Conservation (phyloP, 2,329 filamentous ascomycete genomes). For the Apiospora pterosperma region DNA sequence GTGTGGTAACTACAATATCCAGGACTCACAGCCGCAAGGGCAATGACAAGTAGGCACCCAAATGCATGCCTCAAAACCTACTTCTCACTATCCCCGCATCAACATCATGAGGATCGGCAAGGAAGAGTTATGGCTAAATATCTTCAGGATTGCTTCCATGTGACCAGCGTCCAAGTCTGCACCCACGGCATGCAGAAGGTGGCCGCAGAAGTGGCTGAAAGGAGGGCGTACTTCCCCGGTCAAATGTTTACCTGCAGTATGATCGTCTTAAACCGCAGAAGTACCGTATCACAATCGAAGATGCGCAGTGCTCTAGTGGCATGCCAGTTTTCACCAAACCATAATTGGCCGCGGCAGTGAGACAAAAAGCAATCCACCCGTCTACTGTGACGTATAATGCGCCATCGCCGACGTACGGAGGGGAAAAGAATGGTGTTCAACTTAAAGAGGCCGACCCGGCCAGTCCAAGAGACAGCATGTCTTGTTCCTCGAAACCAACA, state of each 20-base stretch:
- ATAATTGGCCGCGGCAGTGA: neutral
- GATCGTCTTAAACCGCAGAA: neutral
- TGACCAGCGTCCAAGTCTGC: too few relatives aligned
- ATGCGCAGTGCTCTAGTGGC: neutral
- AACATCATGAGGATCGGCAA: neutral
- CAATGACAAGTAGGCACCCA: too few relatives aligned
- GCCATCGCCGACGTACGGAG: neutral
- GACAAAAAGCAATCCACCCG: neutral
- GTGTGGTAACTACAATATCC: neutral
- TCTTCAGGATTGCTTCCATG: neutral
- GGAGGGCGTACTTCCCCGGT: neutral
- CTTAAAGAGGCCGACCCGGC: neutral
- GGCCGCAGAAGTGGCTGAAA: neutral
- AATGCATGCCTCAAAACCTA: neutral
- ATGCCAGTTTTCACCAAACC: neutral
- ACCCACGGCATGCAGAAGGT: neutral
- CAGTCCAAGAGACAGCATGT: neutral
- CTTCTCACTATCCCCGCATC: neutral
- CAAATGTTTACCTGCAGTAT: neutral
- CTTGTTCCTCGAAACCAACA: too few relatives aligned
- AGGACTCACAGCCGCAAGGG: neutral
- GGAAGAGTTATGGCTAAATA: neutral
- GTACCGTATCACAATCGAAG: neutral
- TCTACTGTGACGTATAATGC: neutral
- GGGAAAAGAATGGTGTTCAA: neutral